A percentile compares a stretch with the other conserved stretches of the same genome.
phyloP scores from a whole-genome alignment of 306 rosid species.

The Oemleria cerasiformis region DNA sequence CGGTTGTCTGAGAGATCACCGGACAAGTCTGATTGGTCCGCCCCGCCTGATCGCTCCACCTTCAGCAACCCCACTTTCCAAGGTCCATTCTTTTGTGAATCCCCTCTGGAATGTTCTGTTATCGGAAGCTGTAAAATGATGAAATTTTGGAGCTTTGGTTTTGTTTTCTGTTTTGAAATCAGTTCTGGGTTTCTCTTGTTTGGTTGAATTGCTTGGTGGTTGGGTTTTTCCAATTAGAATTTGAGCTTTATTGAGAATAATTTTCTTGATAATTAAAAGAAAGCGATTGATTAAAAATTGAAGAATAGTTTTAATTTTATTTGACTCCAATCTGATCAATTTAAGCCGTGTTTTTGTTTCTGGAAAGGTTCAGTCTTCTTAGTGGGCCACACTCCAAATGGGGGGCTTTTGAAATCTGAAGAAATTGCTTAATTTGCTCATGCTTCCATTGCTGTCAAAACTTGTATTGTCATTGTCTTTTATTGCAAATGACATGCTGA shows the following conservation, averaged over 20 bases:
- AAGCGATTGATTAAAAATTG: not conserved
- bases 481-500: not conserved
- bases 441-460: not conserved
- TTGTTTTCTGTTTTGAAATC: not conserved
- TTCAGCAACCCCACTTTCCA: conserved; percentile 61
- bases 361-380: not conserved
- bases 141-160: not conserved
- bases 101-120: not conserved
- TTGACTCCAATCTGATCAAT: not conserved
- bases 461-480: not conserved
- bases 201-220: conserved; percentile 17
- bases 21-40: conserved; percentile 38
- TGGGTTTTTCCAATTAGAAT: conserved; percentile 3
- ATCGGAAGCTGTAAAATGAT: not conserved
- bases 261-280: conserved; percentile 7
- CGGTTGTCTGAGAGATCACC: conserved; percentile 50
- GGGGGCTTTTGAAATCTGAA: not conserved
- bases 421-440: not conserved
- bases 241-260: conserved; percentile 8
- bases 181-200: conserved; percentile 22
- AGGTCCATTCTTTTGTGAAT: conserved; percentile 40
- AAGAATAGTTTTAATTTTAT: not conserved
- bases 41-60: conserved; percentile 49
- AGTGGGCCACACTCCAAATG: too few relatives aligned
- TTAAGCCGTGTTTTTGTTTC: not conserved